Percentiles rank a stretch among this genome's conserved stretches.
These are phyloP conservation scores for Pichia sp. DNA, from an alignment of 1,139 yeast species.

Conservation along the genomic window DNA sequence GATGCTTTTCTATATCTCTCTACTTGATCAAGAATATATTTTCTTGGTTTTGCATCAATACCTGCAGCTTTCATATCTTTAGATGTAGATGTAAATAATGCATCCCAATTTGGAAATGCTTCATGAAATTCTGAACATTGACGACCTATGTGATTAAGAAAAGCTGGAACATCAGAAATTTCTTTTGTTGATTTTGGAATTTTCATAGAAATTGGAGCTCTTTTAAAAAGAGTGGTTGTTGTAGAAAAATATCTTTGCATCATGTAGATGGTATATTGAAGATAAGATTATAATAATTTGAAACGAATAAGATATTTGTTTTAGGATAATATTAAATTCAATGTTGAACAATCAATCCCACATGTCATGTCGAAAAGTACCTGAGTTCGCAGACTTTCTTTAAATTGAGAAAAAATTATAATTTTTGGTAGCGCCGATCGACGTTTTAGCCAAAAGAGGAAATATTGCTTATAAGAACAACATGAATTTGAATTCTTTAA, in stretches of 20 bases:
- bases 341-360: no score
- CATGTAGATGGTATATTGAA: background rate
- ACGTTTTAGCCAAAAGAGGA: no score
- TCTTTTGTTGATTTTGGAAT: constrained; percentile 42
- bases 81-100: constrained; percentile 54
- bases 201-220: constrained; percentile 1
- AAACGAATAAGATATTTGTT: no score
- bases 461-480: no score
- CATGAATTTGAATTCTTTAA: no score
- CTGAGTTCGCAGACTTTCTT: no score
- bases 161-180: constrained; percentile 70
- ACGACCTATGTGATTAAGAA: constrained; percentile 72
- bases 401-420: no score
- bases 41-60: constrained; percentile 67
- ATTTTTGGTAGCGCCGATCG: no score
- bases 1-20: constrained; percentile 50
- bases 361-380: no score
- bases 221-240: constrained; percentile 1
- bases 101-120: constrained; percentile 67
- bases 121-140: constrained; percentile 61
- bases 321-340: no score
- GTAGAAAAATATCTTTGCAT: constrained; percentile 10
- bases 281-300: background rate
- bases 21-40: constrained; percentile 41
- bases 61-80: constrained; percentile 67